A percentile compares a stretch with the other conserved stretches of the same genome.
These are phyloP conservation scores for Cephalotrichum gorgonifer DNA, from an alignment of 2,329 filamentous ascomycete species.

Conservation along the genomic window DNA sequence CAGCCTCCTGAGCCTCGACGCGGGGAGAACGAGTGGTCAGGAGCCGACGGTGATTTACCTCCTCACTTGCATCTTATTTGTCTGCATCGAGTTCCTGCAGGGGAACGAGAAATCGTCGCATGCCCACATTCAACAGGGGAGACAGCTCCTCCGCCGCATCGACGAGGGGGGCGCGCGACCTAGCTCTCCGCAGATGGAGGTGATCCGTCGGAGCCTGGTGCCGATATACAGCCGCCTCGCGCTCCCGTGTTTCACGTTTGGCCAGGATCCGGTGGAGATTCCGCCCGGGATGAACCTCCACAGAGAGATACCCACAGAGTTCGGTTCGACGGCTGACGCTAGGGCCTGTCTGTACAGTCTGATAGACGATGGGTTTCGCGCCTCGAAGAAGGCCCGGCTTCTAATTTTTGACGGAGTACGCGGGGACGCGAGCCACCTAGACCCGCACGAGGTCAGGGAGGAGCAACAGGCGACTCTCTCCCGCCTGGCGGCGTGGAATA, in stretches of 20 bases:
- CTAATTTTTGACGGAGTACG: neutral
- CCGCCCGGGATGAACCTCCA: conserved; percentile 22
- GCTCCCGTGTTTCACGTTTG: conserved; percentile 29
- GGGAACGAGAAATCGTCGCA: conserved; percentile 9
- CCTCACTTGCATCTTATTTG: conserved; percentile 19
- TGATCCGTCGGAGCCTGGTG: conserved; percentile 28
- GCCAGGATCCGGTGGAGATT: conserved; percentile 23
- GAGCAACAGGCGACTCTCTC: conserved; percentile 23
- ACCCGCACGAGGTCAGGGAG: conserved; percentile 15
- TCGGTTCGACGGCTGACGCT: conserved; percentile 21
- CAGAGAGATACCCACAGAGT: conserved; percentile 19
- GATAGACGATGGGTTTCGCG: conserved; percentile 27
- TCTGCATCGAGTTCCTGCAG: conserved; percentile 19
- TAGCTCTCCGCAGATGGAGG: conserved; percentile 19
- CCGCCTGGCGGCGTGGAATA: conserved; percentile 17
- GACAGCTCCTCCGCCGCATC: conserved; percentile 27
- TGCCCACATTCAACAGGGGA: conserved; percentile 29
- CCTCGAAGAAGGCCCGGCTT: conserved; percentile 17
- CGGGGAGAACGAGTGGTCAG: conserved; percentile 3
- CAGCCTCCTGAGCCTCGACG: conserved; percentile 14
- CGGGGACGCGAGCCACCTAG: conserved; percentile 9
- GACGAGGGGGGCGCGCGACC: conserved; percentile 7
- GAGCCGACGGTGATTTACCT: conserved; percentile 14
- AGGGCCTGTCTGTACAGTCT: conserved; percentile 23
- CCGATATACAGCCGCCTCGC: conserved; percentile 33